Conservation (phyloP, 2,329 filamentous ascomycete genomes). For the Apiospora hydei region DNA sequence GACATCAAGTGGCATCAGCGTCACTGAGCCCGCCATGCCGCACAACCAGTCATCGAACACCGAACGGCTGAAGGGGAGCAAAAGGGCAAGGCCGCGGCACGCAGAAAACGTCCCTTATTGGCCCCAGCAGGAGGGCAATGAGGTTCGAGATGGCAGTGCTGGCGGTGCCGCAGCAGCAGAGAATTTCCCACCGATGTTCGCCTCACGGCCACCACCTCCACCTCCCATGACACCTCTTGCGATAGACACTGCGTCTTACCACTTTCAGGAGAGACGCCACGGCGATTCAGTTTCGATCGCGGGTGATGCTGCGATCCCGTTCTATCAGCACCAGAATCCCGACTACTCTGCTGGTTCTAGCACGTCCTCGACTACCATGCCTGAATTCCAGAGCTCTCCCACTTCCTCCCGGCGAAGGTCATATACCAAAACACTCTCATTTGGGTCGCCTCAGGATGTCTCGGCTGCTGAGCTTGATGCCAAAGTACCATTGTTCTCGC, state of each 20-base stretch:
- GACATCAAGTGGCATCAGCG: constrained; percentile 43
- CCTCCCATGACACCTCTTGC: constrained; percentile 58
- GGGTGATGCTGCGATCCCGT: constrained; percentile 46
- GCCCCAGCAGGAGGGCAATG: constrained; percentile 28
- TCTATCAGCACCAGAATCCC: constrained; percentile 59
- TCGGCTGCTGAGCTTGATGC: constrained; percentile 30
- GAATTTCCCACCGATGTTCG: constrained; percentile 40
- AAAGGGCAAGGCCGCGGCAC: constrained; percentile 23
- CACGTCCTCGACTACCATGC: constrained; percentile 33
- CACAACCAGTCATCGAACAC: constrained; percentile 33
- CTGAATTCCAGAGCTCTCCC: constrained; percentile 37
- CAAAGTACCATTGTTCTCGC: constrained; percentile 46
- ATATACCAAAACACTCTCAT: constrained; percentile 51
- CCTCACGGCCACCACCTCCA: constrained; percentile 52
- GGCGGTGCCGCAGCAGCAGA: constrained; percentile 31
- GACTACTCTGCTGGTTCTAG: constrained; percentile 52
- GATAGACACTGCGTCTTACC: constrained; percentile 50
- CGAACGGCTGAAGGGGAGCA: constrained; percentile 27
- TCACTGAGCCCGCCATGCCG: constrained; percentile 38
- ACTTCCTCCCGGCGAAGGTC: constrained; percentile 50
- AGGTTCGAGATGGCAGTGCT: constrained; percentile 28
- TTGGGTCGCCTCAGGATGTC: constrained; percentile 36
- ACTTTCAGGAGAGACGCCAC: constrained; percentile 49
- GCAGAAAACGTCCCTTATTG: constrained; percentile 27
- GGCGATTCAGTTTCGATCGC: constrained; percentile 44